phyloP scores from a whole-genome alignment of 768 basidiomycete genomes.

The Boletus rufocinnamomeus region DNA sequence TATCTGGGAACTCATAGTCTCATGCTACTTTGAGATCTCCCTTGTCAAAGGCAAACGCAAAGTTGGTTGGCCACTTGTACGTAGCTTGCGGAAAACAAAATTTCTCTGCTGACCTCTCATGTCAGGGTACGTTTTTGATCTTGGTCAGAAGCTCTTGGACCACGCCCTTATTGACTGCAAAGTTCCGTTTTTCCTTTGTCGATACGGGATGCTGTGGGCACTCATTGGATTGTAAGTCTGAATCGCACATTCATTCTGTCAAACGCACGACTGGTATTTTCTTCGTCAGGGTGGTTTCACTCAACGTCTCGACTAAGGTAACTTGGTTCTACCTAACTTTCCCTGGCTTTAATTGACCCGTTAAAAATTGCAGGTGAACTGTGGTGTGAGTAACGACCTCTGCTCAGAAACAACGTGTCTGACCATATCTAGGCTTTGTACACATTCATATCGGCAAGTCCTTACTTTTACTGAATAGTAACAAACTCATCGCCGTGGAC shows the following conservation, averaged over 20 bases:
- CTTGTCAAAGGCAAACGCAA: slow-evolving; percentile 55
- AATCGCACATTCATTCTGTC: slow-evolving; percentile 1
- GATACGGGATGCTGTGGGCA: slow-evolving; percentile 71
- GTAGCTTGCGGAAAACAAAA: slow-evolving; percentile 25
- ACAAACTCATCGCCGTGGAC: slow-evolving; percentile 4
- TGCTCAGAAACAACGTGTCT: neutral
- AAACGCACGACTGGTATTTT: neutral
- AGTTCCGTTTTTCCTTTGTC: slow-evolving; percentile 70
- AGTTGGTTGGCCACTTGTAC: slow-evolving; percentile 70
- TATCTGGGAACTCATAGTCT: slow-evolving; percentile 66
- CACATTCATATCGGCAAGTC: slow-evolving; percentile 64
- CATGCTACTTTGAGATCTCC: slow-evolving; percentile 69
- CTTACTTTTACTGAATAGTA: neutral
- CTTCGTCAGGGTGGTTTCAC: slow-evolving; percentile 53
- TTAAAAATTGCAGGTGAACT: slow-evolving; percentile 48
- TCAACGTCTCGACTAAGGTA: slow-evolving; percentile 46
- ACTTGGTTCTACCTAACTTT: neutral
- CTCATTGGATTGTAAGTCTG: slow-evolving; percentile 57
- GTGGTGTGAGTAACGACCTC: slow-evolving; percentile 44
- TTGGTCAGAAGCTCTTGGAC: neutral
- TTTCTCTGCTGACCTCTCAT: slow-evolving; percentile 5
- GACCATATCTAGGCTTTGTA: slow-evolving; percentile 52
- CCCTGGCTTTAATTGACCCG: neutral
- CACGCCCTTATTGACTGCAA: slow-evolving; percentile 9
- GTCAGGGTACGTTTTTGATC: slow-evolving; percentile 18